Conservation (phyloP, 176 grass and related monocot species). For the Avena eriantha region DNA sequence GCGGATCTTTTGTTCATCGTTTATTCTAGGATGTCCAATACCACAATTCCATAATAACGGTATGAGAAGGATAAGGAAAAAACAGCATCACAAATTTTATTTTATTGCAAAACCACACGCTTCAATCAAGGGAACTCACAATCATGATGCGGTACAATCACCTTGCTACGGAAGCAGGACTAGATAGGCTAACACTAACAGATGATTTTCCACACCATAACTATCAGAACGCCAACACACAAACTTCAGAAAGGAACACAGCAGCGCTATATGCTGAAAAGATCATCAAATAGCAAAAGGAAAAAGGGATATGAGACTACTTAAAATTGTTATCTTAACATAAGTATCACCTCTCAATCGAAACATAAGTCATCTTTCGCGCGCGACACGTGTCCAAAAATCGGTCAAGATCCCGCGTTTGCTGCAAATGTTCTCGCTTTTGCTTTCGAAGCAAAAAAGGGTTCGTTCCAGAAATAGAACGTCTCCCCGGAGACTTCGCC, state of each 20-base stretch:
- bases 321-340: too few relatives aligned
- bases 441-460: too few relatives aligned
- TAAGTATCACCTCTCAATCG: too few relatives aligned
- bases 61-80: not conserved
- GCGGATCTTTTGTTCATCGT: not conserved
- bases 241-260: not conserved
- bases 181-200: not conserved
- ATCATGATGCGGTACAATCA: not conserved
- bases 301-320: not conserved
- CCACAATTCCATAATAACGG: not conserved
- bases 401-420: too few relatives aligned
- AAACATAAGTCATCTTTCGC: too few relatives aligned
- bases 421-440: too few relatives aligned
- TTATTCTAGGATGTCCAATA: not conserved
- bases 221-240: not conserved
- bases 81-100: not conserved
- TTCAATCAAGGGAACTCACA: not conserved
- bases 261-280: not conserved
- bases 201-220: not conserved
- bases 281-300: not conserved
- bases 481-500: too few relatives aligned
- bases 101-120: too few relatives aligned
- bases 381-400: too few relatives aligned
- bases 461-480: too few relatives aligned
- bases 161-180: not conserved